phyloP scores from a whole-genome alignment of 1,284 basidiomycete genomes.

The Cryptococcus jaspeensis region DNA sequence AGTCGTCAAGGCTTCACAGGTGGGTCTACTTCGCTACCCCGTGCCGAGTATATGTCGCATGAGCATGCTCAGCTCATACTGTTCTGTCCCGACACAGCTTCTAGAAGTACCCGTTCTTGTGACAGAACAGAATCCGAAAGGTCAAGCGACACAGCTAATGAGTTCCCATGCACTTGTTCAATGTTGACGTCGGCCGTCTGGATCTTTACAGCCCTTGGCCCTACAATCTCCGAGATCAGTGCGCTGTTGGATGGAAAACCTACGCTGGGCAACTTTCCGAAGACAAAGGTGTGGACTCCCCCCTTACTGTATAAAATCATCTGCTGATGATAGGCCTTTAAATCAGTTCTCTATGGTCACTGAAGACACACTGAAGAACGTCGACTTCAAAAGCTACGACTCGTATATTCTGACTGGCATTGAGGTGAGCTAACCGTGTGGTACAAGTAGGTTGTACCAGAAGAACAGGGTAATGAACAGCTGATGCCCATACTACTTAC shows the following conservation, averaged over 20 bases:
- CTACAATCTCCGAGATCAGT: conserved; percentile 12
- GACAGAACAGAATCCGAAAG: conserved; percentile 81
- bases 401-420: conserved; percentile 79
- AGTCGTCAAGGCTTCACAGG: conserved; percentile 74
- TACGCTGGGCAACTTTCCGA: conserved; percentile 52
- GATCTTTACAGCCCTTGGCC: conserved; percentile 16
- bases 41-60: too few species aligned
- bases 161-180: not conserved
- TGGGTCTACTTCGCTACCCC: conserved; percentile 31
- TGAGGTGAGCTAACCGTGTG: conserved; percentile 53
- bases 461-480: too few species aligned
- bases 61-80: not conserved
- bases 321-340: conserved; percentile 52
- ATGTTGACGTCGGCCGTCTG: not conserved
- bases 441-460: conserved; percentile 13
- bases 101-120: conserved; percentile 60
- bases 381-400: conserved; percentile 57
- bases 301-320: not conserved
- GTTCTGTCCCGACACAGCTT: not conserved
- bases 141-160: conserved; percentile 48
- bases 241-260: not conserved
- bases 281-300: conserved; percentile 10
- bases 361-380: conserved; percentile 58
- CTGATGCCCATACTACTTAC: not conserved
- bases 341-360: conserved; percentile 77